phyloP scores from a whole-genome alignment of 1,139 yeast species.

The Yamadazyma taylorii region DNA sequence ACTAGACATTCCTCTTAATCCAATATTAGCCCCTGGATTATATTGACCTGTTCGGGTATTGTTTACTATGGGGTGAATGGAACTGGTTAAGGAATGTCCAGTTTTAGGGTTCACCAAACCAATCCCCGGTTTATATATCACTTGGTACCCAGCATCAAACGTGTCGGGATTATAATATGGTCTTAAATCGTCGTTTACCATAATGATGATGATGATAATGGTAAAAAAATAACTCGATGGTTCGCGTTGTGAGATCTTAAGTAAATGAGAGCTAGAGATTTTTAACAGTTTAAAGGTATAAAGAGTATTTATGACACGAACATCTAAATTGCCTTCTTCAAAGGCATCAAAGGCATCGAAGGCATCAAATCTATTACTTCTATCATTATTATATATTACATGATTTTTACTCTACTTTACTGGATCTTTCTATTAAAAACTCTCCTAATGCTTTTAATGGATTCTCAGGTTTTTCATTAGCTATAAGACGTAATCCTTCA shows the following conservation, averaged over 20 bases:
- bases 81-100: conserved; percentile 31
- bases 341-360: no score
- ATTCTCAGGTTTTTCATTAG: conserved; percentile 59
- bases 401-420: conserved; percentile 11
- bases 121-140: conserved; percentile 58
- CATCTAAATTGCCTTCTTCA: no score
- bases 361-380: no score
- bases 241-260: no score
- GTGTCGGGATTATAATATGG: conserved; percentile 75
- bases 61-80: conserved; percentile 17
- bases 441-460: conserved; percentile 74
- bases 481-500: conserved; percentile 66
- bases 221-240: no score
- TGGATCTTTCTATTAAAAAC: conserved; percentile 54
- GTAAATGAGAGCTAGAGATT: no score
- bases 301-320: no score
- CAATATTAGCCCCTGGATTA: conserved; percentile 18
- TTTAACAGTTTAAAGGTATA: no score
- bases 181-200: conserved; percentile 35
- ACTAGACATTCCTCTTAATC: conserved; percentile 13
- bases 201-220: not conserved
- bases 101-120: conserved; percentile 52
- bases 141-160: conserved; percentile 67
- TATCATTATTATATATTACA: no score
- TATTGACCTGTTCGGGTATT: conserved; percentile 13